Evolutionary conservation across 1,284 basidiomycete species (phyloP).

Genomic region (Ustilago trichophora): DNA sequence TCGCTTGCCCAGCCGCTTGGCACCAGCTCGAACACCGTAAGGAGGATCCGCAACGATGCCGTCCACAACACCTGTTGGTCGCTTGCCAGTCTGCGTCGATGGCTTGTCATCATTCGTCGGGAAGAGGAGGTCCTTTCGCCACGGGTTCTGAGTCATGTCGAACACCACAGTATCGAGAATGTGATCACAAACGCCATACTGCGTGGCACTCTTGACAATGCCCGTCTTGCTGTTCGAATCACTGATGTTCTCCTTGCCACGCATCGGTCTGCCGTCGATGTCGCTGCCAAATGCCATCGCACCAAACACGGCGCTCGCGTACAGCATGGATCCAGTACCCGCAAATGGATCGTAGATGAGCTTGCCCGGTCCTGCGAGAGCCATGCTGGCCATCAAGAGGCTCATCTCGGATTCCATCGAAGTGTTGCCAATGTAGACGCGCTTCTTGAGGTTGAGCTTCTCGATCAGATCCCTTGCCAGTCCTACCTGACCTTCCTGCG

Average conservation of each 20-base stretch:
- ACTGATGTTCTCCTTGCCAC: slow-evolving; percentile 77
- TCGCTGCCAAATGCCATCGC: slow-evolving; percentile 89
- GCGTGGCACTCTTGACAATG: slow-evolving; percentile 77
- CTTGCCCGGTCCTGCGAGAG: slow-evolving; percentile 84
- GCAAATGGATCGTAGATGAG: slow-evolving; percentile 95
- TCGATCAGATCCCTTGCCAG: slow-evolving; percentile 64
- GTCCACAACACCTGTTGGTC: slow-evolving; percentile 77
- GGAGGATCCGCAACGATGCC: slow-evolving; percentile 73
- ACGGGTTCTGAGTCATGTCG: slow-evolving; percentile 88
- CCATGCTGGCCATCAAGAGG: slow-evolving; percentile 93
- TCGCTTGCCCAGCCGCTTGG: slow-evolving; percentile 85
- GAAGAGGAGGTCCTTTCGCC: slow-evolving; percentile 70
- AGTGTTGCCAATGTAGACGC: slow-evolving; percentile 89
- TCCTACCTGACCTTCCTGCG: slow-evolving; percentile 42
- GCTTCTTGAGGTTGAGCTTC: slow-evolving; percentile 80
- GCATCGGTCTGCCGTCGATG: slow-evolving; percentile 96
- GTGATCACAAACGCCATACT: slow-evolving; percentile 80
- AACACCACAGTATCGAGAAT: slow-evolving; percentile 88
- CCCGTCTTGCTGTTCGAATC: slow-evolving; percentile 68
- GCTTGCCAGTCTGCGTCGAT: not conserved
- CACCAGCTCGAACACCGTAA: slow-evolving; percentile 96
- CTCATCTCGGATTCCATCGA: slow-evolving; percentile 98
- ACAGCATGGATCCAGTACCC: slow-evolving; percentile 95
- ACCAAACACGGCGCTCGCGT: slow-evolving; percentile 78
- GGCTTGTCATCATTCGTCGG: slow-evolving; percentile 2